These are phyloP conservation scores for Alternaria ethzedia DNA, from an alignment of 2,329 filamentous ascomycete species.

Conservation along the genomic window DNA sequence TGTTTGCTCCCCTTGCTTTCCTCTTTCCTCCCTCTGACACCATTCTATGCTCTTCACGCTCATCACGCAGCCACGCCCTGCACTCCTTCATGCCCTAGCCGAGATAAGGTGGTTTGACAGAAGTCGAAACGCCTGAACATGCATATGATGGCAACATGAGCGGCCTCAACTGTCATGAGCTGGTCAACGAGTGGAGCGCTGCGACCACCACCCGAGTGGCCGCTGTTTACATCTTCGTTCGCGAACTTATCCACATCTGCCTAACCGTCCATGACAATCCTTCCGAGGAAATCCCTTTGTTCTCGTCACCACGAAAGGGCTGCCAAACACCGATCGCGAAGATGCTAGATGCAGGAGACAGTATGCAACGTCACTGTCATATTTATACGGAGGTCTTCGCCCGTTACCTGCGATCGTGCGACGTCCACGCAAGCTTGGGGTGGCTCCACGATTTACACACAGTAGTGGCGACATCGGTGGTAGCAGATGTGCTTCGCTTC, in stretches of 20 bases:
- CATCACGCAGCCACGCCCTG: background rate
- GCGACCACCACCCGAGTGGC: background rate
- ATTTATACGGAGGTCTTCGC: background rate
- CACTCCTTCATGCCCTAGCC: background rate
- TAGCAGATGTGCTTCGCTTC: background rate
- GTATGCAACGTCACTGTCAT: background rate
- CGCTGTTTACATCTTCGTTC: background rate
- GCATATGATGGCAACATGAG: background rate
- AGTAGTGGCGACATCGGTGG: background rate
- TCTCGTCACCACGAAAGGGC: background rate
- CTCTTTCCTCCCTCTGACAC: background rate
- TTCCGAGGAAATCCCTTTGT: background rate
- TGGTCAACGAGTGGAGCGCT: background rate
- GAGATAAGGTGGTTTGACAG: background rate
- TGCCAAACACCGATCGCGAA: background rate
- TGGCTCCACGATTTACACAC: background rate
- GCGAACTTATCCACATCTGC: background rate
- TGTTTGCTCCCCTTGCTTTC: background rate
- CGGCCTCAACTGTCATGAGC: background rate
- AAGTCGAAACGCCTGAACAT: background rate
- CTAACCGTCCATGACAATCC: background rate
- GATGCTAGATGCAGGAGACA: background rate
- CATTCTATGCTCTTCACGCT: background rate
- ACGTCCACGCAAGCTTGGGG: background rate
- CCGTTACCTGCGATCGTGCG: background rate